These are phyloP conservation scores for Globisporangium heterothallicum DNA, from an alignment of 352 stramenopile species.

Conservation along the genomic window DNA sequence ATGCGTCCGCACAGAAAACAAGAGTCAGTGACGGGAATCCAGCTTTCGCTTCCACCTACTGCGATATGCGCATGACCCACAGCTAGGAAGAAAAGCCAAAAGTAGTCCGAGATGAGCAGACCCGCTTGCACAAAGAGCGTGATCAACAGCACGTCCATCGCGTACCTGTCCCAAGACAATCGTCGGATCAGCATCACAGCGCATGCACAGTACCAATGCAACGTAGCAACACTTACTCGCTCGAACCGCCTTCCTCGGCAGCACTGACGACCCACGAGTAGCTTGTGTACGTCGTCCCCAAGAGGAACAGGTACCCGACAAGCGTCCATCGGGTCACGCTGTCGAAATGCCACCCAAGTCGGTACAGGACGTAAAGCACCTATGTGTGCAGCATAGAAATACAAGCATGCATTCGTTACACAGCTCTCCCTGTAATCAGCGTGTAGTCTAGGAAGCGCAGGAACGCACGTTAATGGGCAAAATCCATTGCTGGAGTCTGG, in stretches of 20 bases:
- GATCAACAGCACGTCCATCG: slow-evolving; percentile 82
- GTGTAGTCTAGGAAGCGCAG: background rate
- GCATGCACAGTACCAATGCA: background rate
- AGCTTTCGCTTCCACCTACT: background rate
- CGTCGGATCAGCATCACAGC: slow-evolving; percentile 7
- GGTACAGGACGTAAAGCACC: slow-evolving; percentile 70
- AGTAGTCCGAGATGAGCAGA: slow-evolving; percentile 81
- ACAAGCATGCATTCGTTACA: background rate
- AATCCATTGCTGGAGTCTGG: slow-evolving; percentile 74
- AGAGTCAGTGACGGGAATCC: background rate
- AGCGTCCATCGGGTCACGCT: slow-evolving; percentile 69
- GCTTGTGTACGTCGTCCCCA: slow-evolving; percentile 64
- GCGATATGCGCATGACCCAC: slow-evolving; percentile 20
- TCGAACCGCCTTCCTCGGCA: slow-evolving; percentile 67
- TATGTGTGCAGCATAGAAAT: slow-evolving; percentile 6
- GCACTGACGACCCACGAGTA: slow-evolving; percentile 80
- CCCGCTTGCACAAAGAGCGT: slow-evolving; percentile 77
- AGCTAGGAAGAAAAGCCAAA: slow-evolving; percentile 78
- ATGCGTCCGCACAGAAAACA: background rate
- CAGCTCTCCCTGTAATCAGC: background rate
- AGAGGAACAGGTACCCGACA: slow-evolving; percentile 59
- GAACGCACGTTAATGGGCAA: slow-evolving; percentile 62
- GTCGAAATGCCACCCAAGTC: slow-evolving; percentile 65
- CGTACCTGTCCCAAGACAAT: slow-evolving; percentile 30
- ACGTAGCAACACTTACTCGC: slow-evolving; percentile 61